phyloP scores from a whole-genome alignment of 2,329 filamentous ascomycete species.

The Ascochyta rabiei region DNA sequence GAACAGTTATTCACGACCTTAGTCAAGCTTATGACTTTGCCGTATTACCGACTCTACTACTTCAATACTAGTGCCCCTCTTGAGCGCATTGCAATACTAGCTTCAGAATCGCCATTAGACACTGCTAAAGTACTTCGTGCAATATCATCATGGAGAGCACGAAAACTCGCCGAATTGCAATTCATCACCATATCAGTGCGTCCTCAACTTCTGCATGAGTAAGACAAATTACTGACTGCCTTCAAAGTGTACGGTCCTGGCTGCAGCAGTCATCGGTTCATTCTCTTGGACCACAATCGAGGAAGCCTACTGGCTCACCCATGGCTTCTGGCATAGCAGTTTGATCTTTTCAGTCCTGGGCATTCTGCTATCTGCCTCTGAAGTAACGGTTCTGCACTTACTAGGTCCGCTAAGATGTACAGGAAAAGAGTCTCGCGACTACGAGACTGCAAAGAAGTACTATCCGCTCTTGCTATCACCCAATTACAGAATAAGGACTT shows the following conservation, averaged over 20 bases:
- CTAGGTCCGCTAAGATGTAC: no score
- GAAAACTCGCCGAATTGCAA: conserved; percentile 20
- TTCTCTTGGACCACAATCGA: conserved; percentile 21
- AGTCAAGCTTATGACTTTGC: conserved; percentile 20
- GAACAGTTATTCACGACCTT: no score
- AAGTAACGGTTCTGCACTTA: conserved; percentile 7
- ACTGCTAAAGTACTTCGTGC: no score
- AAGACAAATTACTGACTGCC: background rate
- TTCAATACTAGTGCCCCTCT: conserved; percentile 20
- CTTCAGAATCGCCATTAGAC: background rate
- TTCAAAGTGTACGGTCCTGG: conserved; percentile 18
- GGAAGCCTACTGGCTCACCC: conserved; percentile 21
- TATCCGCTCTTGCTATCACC: background rate
- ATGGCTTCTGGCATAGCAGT: conserved; percentile 20
- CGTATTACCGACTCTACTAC: conserved; percentile 22
- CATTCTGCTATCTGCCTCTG: conserved; percentile 15
- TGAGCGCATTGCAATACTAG: conserved; percentile 9
- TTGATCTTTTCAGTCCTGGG: conserved; percentile 18
- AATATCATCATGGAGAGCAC: conserved; percentile 11
- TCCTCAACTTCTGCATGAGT: background rate
- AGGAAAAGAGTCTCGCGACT: no score
- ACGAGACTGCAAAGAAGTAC: no score
- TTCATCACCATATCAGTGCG: conserved; percentile 22
- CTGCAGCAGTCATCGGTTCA: conserved; percentile 20
- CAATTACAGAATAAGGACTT: background rate